Evolutionary conservation across 306 rosid species (phyloP).

Genomic region (Delonix regia): DNA sequence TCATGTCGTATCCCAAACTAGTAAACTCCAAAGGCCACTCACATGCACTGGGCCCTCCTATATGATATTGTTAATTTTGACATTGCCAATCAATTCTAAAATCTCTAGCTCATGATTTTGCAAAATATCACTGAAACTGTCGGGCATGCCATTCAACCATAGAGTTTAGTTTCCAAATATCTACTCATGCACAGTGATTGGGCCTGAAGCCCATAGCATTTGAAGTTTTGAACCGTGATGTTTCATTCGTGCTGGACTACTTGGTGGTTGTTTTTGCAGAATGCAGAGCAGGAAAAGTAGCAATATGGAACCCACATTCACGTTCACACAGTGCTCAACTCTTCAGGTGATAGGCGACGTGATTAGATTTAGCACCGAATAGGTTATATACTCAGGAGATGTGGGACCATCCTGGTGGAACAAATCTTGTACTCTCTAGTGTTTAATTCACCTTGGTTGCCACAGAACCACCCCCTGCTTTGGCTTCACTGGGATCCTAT

Average conservation of each 20-base stretch:
- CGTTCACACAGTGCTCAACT: not conserved
- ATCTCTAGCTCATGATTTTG: not conserved
- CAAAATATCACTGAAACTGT: not conserved
- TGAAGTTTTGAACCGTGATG: not conserved
- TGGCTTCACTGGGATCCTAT: slow-evolving; percentile 6
- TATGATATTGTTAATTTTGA: not conserved
- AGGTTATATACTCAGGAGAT: not conserved
- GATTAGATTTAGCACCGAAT: not conserved
- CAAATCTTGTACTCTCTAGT: slow-evolving; percentile 12
- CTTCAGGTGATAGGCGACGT: not conserved
- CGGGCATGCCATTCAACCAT: not conserved
- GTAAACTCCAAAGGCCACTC: slow-evolving; percentile 21
- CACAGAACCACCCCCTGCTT: not conserved
- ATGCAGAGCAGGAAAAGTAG: not conserved
- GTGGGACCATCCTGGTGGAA: not conserved
- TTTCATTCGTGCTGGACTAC: not conserved
- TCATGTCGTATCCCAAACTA: slow-evolving; percentile 19
- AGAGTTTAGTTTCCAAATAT: not conserved
- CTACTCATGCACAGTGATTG: not conserved
- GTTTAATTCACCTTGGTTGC: slow-evolving; percentile 29
- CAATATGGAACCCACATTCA: not conserved
- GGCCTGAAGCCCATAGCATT: not conserved
- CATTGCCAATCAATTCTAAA: not conserved
- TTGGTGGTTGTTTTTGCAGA: not conserved
- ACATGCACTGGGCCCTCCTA: slow-evolving; percentile 35